These are phyloP conservation scores for Dryas alaskensis DNA, from an alignment of 306 rosid species.

Conservation along the genomic window DNA sequence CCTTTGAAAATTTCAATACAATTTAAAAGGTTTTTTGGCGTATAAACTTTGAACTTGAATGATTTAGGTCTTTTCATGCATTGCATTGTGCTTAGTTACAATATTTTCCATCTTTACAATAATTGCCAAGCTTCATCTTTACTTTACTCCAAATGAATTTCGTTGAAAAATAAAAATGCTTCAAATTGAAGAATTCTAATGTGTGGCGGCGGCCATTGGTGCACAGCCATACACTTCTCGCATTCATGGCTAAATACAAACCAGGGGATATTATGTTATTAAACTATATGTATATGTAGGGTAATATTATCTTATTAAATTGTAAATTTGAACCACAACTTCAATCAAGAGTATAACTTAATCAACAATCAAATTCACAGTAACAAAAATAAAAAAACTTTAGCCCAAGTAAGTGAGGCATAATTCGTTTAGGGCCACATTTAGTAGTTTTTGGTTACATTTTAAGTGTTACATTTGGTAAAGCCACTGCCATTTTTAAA, in stretches of 20 bases:
- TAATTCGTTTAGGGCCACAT: background rate
- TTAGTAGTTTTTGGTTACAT: conserved; percentile 12
- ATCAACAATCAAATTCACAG: too few relatives aligned
- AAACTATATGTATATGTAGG: too few relatives aligned
- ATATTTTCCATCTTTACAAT: conserved; percentile 5
- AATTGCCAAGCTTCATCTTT: conserved; percentile 9
- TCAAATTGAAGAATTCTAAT: background rate
- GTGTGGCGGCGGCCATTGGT: background rate
- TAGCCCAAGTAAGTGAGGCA: too few relatives aligned
- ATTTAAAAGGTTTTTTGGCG: background rate
- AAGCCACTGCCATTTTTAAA: conserved; percentile 12
- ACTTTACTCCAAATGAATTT: background rate
- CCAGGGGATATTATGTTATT: too few relatives aligned
- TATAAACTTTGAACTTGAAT: background rate
- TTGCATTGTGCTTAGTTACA: conserved; percentile 10
- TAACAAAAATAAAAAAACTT: too few relatives aligned
- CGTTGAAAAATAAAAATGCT: background rate
- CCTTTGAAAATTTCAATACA: background rate
- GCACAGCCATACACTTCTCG: too few relatives aligned
- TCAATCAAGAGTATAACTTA: too few relatives aligned
- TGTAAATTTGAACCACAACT: too few relatives aligned
- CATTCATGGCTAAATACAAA: too few relatives aligned
- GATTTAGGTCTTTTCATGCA: conserved; percentile 36
- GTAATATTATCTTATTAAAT: too few relatives aligned
- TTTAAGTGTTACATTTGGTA: conserved; percentile 12